phyloP scores from a whole-genome alignment of 1,284 basidiomycete species.

The Marasmius sp. region DNA sequence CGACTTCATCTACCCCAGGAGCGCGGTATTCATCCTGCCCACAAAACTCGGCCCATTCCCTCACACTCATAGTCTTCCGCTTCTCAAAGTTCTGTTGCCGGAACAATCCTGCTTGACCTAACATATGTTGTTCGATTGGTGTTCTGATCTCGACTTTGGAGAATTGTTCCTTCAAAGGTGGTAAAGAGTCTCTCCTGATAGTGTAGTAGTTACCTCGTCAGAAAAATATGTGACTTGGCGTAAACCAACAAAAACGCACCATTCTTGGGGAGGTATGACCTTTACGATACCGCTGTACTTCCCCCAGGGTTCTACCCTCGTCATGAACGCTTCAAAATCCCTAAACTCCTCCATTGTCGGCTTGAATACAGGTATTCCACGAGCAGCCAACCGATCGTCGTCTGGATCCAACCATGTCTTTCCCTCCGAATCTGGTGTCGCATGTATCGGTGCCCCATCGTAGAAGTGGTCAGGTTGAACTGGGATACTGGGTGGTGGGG shows the following conservation, averaged over 20 bases:
- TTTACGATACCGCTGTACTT: slow-evolving; percentile 88
- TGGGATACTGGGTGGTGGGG: slow-evolving; percentile 49
- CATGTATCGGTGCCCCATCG: slow-evolving; percentile 48
- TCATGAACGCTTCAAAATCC: slow-evolving; percentile 90
- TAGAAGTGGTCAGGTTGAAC: slow-evolving; percentile 85
- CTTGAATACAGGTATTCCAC: slow-evolving; percentile 93
- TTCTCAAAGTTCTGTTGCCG: slow-evolving; percentile 92
- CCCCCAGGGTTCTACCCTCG: slow-evolving; percentile 85
- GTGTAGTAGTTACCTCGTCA: slow-evolving; percentile 3
- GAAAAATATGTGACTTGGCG: not conserved
- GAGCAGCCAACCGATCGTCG: slow-evolving; percentile 81
- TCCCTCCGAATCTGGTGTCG: slow-evolving; percentile 54
- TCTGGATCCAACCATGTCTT: slow-evolving; percentile 71
- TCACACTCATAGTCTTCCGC: slow-evolving; percentile 76
- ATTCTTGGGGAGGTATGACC: slow-evolving; percentile 90
- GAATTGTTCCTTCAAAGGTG: slow-evolving; percentile 67
- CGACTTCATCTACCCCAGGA: slow-evolving; percentile 68
- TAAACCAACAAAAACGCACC: slow-evolving; percentile 50
- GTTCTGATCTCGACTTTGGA: slow-evolving; percentile 75
- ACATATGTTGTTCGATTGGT: slow-evolving; percentile 92
- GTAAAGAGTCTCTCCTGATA: slow-evolving; percentile 72
- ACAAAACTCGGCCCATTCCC: slow-evolving; percentile 88
- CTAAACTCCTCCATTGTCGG: slow-evolving; percentile 86
- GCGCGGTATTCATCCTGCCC: slow-evolving; percentile 65
- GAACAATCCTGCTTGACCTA: slow-evolving; percentile 83